These are phyloP conservation scores for Elaeis oleifera DNA, from an alignment of 202 grass and related monocot genomes.

Conservation along the genomic window DNA sequence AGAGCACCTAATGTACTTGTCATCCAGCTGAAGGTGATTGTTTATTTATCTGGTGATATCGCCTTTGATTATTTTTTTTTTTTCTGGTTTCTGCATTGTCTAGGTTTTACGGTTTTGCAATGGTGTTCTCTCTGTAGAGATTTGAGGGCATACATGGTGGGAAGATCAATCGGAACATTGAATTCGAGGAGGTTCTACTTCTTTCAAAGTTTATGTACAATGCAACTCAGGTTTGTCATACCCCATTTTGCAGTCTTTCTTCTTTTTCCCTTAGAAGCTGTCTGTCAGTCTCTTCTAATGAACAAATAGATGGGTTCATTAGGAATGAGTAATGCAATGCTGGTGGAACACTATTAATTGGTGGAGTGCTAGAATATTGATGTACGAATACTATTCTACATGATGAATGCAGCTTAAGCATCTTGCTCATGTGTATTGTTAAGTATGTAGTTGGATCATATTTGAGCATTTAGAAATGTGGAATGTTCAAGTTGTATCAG, in stretches of 20 bases:
- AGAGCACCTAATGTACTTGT: conserved; percentile 93
- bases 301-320: background rate
- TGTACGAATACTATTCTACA: too few species aligned
- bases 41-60: background rate
- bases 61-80: conserved; percentile 17
- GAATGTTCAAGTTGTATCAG: too few species aligned
- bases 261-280: too few species aligned
- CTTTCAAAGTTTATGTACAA: conserved; percentile 86
- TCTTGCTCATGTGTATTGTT: too few species aligned
- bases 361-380: too few species aligned
- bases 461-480: too few species aligned
- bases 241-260: background rate
- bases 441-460: too few species aligned
- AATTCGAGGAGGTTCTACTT: conserved; percentile 71
- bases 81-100: background rate
- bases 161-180: conserved; percentile 87
- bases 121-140: conserved; percentile 45
- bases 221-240: conserved; percentile 52
- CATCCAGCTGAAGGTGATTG: conserved; percentile 86
- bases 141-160: conserved; percentile 89
- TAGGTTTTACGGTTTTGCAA: background rate
- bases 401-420: too few species aligned
- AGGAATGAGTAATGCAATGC: too few species aligned
- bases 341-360: too few species aligned
- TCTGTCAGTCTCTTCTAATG: too few species aligned